A percentile compares a stretch with the other conserved stretches of the same genome.
These are phyloP conservation scores for Ceratobasidium sp. DNA, from an alignment of 1,284 basidiomycete genomes.

Conservation along the genomic window DNA sequence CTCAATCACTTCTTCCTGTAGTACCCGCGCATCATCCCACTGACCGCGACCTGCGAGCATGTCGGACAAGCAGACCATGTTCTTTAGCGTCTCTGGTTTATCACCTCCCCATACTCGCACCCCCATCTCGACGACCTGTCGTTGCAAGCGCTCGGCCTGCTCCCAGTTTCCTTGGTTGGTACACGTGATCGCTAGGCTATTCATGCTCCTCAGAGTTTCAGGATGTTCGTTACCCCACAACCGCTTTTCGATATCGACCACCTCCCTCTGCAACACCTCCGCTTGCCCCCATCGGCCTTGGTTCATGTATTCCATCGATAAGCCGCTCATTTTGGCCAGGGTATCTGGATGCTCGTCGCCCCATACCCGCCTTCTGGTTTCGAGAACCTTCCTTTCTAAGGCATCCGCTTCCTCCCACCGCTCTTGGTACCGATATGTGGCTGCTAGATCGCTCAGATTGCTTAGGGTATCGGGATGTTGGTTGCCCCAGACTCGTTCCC, in stretches of 20 bases:
- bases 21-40: not conserved
- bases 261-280: not conserved
- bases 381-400: slow-evolving; percentile 1
- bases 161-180: not conserved
- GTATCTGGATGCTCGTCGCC: slow-evolving; percentile 15
- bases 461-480: not conserved
- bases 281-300: not conserved
- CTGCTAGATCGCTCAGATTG: not conserved
- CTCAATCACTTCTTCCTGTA: not conserved
- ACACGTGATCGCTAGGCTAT: slow-evolving; percentile 12
- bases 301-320: not conserved
- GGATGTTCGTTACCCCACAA: slow-evolving; percentile 1
- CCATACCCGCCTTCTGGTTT: not conserved
- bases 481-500: not conserved
- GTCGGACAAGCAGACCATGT: not conserved
- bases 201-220: not conserved
- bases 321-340: not conserved
- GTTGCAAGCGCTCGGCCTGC: not conserved
- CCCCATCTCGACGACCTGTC: not conserved
- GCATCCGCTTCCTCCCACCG: not conserved
- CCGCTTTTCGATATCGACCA: not conserved
- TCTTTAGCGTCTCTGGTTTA: not conserved
- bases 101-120: not conserved
- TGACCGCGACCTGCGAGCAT: not conserved
- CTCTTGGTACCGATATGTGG: not conserved